Percentiles rank a stretch among this genome's conserved stretches.
phyloP scores from a whole-genome alignment of 1,284 basidiomycete species.

The Boletus semigastroideus region DNA sequence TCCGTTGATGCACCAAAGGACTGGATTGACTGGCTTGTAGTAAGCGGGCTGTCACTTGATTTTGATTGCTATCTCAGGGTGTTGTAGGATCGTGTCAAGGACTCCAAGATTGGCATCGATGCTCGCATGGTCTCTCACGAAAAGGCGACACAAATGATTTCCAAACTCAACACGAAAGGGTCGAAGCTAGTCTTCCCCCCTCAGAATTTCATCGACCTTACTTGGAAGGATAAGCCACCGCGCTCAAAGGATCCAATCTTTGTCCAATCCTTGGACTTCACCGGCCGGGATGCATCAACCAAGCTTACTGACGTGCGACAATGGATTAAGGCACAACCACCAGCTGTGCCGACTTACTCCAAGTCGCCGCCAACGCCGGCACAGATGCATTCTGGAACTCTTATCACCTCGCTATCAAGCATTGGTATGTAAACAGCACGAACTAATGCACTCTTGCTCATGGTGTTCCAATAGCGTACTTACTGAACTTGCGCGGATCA shows the following conservation, averaged over 20 bases:
- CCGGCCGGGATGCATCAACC: conserved; percentile 60
- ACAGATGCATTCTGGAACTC: conserved; percentile 64
- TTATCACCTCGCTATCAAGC: conserved; percentile 59
- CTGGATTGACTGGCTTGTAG: conserved; percentile 78
- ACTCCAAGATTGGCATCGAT: conserved; percentile 79
- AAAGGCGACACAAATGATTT: conserved; percentile 60
- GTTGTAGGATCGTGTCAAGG: conserved; percentile 49
- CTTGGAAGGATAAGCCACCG: conserved; percentile 75
- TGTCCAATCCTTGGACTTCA: conserved; percentile 72
- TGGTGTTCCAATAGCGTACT: conserved; percentile 20
- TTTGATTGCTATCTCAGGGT: conserved; percentile 7
- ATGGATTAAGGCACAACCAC: conserved; percentile 62
- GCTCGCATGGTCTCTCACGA: conserved; percentile 84
- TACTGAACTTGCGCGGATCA: conserved; percentile 58
- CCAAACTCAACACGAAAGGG: conserved; percentile 48
- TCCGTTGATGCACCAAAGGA: conserved; percentile 56
- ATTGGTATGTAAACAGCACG: conserved; percentile 49
- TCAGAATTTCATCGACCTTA: conserved; percentile 84
- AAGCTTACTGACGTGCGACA: conserved; percentile 60
- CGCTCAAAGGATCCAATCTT: conserved; percentile 73
- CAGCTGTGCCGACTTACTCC: conserved; percentile 61
- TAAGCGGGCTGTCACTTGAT: conserved; percentile 35
- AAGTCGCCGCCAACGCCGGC: conserved; percentile 57
- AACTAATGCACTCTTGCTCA: conserved; percentile 8
- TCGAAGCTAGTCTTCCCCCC: conserved; percentile 70